A percentile compares a stretch with the other conserved stretches of the same genome.
phyloP scores from a whole-genome alignment of 768 basidiomycete species.

The Lactarius hengduanensis region DNA sequence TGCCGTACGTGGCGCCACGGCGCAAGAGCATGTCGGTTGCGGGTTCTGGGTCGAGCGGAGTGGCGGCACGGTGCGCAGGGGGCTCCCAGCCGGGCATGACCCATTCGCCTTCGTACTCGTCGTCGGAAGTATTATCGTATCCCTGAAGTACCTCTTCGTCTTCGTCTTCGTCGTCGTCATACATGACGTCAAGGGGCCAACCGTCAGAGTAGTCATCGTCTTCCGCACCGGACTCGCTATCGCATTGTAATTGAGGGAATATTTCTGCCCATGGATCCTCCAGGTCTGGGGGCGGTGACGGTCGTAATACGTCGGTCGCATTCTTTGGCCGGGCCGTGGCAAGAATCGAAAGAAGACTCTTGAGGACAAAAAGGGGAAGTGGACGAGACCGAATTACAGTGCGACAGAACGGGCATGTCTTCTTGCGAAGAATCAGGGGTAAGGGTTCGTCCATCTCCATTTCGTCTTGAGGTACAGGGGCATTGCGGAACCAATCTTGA shows the following conservation, averaged over 20 bases:
- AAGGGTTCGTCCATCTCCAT: constrained; percentile 44
- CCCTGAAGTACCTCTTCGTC: constrained; percentile 31
- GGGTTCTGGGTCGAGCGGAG: constrained; percentile 37
- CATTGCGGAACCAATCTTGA: constrained; percentile 75
- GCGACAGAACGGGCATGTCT: constrained; percentile 75
- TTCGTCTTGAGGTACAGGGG: constrained; percentile 50
- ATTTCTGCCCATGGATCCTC: constrained; percentile 72
- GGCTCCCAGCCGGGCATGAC: constrained; percentile 58
- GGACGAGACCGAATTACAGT: constrained; percentile 55
- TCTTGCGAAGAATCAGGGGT: constrained; percentile 56
- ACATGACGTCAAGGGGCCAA: constrained; percentile 32
- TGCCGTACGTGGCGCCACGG: constrained; percentile 57
- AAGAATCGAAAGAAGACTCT: constrained; percentile 53
- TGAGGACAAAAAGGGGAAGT: constrained; percentile 67
- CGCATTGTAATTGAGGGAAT: constrained; percentile 45
- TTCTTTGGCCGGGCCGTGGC: constrained; percentile 41
- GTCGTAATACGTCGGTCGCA: constrained; percentile 29
- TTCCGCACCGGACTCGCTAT: constrained; percentile 35
- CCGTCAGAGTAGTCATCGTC: constrained; percentile 35
- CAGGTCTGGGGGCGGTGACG: constrained; percentile 39
- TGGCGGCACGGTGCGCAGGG: constrained; percentile 43
- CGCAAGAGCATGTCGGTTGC: constrained; percentile 46
- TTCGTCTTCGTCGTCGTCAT: constrained; percentile 33
- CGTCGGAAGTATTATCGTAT: constrained; percentile 38
- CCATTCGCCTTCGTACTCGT: constrained; percentile 44